Evolutionary conservation across 2,329 filamentous ascomycete genomes (phyloP).

Genomic region (Phoma sp.): DNA sequence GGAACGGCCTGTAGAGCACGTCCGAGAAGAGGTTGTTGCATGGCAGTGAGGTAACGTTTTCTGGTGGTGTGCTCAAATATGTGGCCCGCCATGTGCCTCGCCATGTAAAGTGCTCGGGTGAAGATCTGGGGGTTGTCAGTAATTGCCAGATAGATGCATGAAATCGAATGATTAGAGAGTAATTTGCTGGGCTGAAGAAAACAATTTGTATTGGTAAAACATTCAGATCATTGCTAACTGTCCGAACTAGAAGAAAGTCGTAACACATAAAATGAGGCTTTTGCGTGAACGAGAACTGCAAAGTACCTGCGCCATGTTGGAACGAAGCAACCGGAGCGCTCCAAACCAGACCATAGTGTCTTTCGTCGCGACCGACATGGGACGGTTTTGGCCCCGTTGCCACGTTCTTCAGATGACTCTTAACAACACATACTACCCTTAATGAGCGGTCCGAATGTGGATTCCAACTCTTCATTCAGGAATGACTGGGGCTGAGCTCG

Average conservation of each 20-base stretch:
- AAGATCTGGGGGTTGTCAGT: slow-evolving; percentile 46
- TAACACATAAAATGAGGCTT: too few relatives aligned
- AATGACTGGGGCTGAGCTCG: background rate
- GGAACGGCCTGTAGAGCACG: slow-evolving; percentile 86
- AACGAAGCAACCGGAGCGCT: background rate
- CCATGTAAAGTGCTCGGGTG: slow-evolving; percentile 67
- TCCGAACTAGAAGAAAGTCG: background rate
- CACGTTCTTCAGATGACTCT: background rate
- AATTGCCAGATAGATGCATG: background rate
- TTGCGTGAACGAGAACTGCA: background rate
- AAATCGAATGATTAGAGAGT: background rate
- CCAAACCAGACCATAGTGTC: too few relatives aligned
- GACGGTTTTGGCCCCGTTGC: too few relatives aligned
- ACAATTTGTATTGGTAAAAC: slow-evolving; percentile 4
- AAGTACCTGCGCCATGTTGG: too few relatives aligned
- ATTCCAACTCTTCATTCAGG: background rate
- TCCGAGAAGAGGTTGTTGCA: slow-evolving; percentile 89
- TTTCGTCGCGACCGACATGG: too few relatives aligned
- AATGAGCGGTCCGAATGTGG: background rate
- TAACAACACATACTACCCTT: background rate
- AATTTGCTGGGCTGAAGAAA: background rate
- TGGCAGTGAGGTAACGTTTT: slow-evolving; percentile 65
- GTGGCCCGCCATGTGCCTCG: slow-evolving; percentile 85
- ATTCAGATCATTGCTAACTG: background rate
- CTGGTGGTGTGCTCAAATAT: slow-evolving; percentile 66